phyloP scores from a whole-genome alignment of 108 stramenopile genomes.

The Nitzschia putrida region DNA sequence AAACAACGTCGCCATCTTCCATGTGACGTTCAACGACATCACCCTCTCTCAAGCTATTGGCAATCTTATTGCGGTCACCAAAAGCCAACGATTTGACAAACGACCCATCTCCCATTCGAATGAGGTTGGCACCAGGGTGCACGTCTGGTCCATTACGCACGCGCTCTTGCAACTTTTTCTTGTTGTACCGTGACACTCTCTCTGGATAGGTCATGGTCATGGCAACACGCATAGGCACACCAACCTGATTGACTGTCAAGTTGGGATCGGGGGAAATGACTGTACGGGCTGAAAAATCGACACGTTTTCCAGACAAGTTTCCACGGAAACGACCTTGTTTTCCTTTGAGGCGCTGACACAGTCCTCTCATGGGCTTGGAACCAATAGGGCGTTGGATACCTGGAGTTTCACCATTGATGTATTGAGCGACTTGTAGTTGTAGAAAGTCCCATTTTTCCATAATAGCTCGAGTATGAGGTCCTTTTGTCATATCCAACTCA shows the following conservation, averaged over 20 bases:
- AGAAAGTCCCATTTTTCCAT: constrained; percentile 97
- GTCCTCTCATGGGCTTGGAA: constrained; percentile 92
- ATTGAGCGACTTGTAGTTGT: constrained; percentile 94
- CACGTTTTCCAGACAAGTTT: constrained; percentile 97
- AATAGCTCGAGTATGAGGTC: constrained; percentile 89
- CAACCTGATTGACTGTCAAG: constrained; percentile 92
- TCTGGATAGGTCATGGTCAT: constrained; percentile 98
- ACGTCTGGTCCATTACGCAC: constrained; percentile 91
- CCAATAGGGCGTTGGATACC: constrained; percentile 88
- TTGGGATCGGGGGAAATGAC: constrained; percentile 99
- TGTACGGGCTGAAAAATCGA: constrained; percentile 97
- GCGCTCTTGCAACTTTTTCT: constrained; percentile 82
- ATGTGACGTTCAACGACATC: constrained; percentile 99
- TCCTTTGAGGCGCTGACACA: constrained; percentile 96
- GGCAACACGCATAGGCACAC: constrained; percentile 94
- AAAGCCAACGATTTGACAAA: constrained; percentile 88
- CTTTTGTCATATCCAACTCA: constrained; percentile 80
- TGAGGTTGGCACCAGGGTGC: constrained; percentile 97
- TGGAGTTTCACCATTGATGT: constrained; percentile 96
- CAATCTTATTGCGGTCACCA: constrained; percentile 85
- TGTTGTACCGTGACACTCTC: constrained; percentile 92
- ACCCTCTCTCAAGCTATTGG: constrained; percentile 82
- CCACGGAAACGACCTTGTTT: constrained; percentile 97
- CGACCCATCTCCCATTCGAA: constrained; percentile 68
- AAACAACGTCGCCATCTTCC: constrained; percentile 95